Percentiles rank a stretch among this genome's conserved stretches.
Conservation (phyloP, 2,329 filamentous ascomycete species). For the Epichloe uncinata region DNA sequence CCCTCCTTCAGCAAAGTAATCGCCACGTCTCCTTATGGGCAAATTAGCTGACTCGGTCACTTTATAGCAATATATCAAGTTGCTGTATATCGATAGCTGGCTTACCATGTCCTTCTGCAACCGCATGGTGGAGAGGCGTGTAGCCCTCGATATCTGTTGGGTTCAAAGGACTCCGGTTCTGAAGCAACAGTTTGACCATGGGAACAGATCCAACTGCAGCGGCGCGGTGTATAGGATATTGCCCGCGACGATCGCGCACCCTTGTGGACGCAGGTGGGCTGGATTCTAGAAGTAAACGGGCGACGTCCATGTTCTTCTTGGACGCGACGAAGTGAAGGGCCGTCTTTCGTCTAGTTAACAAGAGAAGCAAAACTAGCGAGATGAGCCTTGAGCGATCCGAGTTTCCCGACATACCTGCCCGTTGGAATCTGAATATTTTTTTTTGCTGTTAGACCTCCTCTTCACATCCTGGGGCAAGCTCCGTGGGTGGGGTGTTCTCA, state of each 20-base stretch:
- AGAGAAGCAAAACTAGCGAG: background rate
- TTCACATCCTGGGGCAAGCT: background rate
- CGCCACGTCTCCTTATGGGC: conserved; percentile 55
- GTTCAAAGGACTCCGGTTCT: conserved; percentile 68
- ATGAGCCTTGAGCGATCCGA: no score
- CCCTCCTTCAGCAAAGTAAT: conserved; percentile 72
- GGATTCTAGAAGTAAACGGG: conserved; percentile 59
- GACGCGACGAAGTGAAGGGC: conserved; percentile 85
- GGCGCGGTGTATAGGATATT: conserved; percentile 81
- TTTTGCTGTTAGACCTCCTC: background rate
- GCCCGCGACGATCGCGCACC: conserved; percentile 74
- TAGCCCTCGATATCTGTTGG: conserved; percentile 70
- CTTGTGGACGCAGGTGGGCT: conserved; percentile 61
- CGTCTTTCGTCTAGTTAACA: conserved; percentile 37
- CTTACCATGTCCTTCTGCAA: conserved; percentile 59
- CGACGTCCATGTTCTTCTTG: conserved; percentile 75
- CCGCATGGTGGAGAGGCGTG: conserved; percentile 80
- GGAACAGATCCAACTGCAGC: conserved; percentile 83
- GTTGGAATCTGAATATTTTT: conserved; percentile 25
- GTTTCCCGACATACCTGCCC: conserved; percentile 39
- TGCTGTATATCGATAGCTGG: no score
- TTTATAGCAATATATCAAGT: no score
- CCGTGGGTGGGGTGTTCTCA: conserved; percentile 16
- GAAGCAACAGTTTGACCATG: conserved; percentile 67
- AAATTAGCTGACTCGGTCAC: no score